Evolutionary conservation across 2,329 filamentous ascomycete genomes (phyloP).

Genomic region (Coccinonectria pachysandricola): DNA sequence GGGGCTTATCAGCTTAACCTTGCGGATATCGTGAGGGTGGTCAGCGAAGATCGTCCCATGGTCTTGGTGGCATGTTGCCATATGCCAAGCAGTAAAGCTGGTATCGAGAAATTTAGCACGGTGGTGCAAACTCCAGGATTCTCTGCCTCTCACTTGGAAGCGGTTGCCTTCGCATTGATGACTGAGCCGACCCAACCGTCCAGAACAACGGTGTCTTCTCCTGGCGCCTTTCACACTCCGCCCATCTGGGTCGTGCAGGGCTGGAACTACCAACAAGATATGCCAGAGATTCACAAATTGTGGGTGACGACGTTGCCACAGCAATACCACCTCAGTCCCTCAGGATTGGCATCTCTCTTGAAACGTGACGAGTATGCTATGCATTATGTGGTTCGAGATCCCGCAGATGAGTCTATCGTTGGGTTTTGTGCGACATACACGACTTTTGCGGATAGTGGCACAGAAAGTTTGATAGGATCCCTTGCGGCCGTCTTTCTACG

Average conservation of each 20-base stretch:
- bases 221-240: constrained; percentile 14
- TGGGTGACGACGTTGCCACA: constrained; percentile 35
- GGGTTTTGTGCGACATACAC: constrained; percentile 53
- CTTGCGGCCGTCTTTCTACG: constrained; percentile 44
- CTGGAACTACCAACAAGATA: constrained; percentile 30
- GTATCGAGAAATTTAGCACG: constrained; percentile 12
- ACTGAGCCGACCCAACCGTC: constrained; percentile 20
- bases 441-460: constrained; percentile 43
- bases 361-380: constrained; percentile 44
- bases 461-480: constrained; percentile 44
- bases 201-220: constrained; percentile 2
- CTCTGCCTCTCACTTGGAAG: constrained; percentile 37
- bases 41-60: constrained; percentile 38
- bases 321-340: constrained; percentile 34
- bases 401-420: constrained; percentile 29
- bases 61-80: constrained; percentile 43
- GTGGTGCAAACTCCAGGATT: constrained; percentile 35
- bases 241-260: constrained; percentile 31
- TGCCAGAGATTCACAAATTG: constrained; percentile 31
- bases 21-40: constrained; percentile 32
- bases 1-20: constrained; percentile 43
- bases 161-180: constrained; percentile 43
- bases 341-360: constrained; percentile 35
- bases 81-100: constrained; percentile 27
- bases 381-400: constrained; percentile 46